These are phyloP conservation scores for Serendipita vermifera DNA, from an alignment of 768 basidiomycete genomes.

Conservation along the genomic window DNA sequence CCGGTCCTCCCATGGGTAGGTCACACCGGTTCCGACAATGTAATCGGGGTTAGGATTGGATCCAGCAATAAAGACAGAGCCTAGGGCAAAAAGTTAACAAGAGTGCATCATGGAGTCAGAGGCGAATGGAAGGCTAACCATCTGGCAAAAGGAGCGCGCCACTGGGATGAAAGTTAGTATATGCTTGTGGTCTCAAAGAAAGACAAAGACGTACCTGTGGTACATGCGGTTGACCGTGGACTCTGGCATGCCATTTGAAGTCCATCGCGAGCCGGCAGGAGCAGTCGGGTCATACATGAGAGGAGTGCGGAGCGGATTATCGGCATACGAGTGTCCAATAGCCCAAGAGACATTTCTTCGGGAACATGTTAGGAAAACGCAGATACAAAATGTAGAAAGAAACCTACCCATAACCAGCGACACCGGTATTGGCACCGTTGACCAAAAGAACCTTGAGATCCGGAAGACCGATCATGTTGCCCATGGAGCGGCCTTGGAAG, in stretches of 20 bases:
- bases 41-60: slow-evolving; percentile 84
- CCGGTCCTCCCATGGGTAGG: slow-evolving; percentile 65
- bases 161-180: slow-evolving; percentile 31
- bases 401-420: slow-evolving; percentile 66
- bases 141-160: not conserved
- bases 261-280: slow-evolving; percentile 61
- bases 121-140: no score
- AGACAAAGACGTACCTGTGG: slow-evolving; percentile 81
- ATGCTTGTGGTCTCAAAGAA: no score
- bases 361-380: slow-evolving; percentile 25
- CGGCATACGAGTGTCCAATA: slow-evolving; percentile 47
- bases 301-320: slow-evolving; percentile 67
- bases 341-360: slow-evolving; percentile 49
- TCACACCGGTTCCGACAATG: slow-evolving; percentile 41
- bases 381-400: slow-evolving; percentile 25
- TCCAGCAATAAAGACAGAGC: slow-evolving; percentile 76
- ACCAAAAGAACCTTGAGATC: slow-evolving; percentile 65
- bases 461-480: slow-evolving; percentile 76
- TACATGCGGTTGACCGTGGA: slow-evolving; percentile 71
- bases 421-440: slow-evolving; percentile 76
- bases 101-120: not conserved
- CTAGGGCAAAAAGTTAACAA: slow-evolving; percentile 24
- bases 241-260: slow-evolving; percentile 45
- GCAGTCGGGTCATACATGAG: slow-evolving; percentile 71
- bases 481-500: slow-evolving; percentile 72